Percentiles rank a stretch among this genome's conserved stretches.
Conservation (phyloP, 768 basidiomycete genomes). For the Candolleomyces eurysporus region DNA sequence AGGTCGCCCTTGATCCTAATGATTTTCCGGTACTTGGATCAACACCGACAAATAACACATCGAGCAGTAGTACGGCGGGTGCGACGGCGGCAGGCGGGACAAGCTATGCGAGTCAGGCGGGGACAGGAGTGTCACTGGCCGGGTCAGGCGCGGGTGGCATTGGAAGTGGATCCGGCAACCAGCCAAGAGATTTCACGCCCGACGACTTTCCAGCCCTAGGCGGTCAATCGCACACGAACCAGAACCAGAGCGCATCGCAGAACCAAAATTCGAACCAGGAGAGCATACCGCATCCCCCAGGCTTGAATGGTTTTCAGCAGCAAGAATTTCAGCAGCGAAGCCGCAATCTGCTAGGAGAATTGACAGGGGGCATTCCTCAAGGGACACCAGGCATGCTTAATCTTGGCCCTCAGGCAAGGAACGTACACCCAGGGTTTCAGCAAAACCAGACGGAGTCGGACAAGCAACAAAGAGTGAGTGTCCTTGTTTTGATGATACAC, state of each 20-base stretch:
- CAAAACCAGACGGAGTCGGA: slow-evolving; percentile 63
- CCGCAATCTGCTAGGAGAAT: slow-evolving; percentile 52
- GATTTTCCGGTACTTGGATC: slow-evolving; percentile 88
- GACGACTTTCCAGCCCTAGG: slow-evolving; percentile 90
- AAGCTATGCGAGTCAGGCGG: slow-evolving; percentile 83
- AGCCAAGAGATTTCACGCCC: slow-evolving; percentile 72
- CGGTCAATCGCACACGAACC: slow-evolving; percentile 48
- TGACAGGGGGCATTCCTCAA: slow-evolving; percentile 38
- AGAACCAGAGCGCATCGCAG: slow-evolving; percentile 31
- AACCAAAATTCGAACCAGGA: slow-evolving; percentile 35
- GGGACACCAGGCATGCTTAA: slow-evolving; percentile 71
- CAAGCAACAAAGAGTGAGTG: slow-evolving; percentile 63
- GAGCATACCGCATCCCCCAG: slow-evolving; percentile 63
- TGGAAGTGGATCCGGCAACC: slow-evolving; percentile 34
- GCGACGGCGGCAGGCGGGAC: slow-evolving; percentile 42
- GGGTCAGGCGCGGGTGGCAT: slow-evolving; percentile 32
- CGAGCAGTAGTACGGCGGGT: slow-evolving; percentile 36
- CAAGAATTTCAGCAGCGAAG: slow-evolving; percentile 53
- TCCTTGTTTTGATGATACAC: slow-evolving; percentile 10
- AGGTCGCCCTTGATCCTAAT: slow-evolving; percentile 80
- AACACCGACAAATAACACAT: slow-evolving; percentile 44
- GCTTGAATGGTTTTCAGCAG: slow-evolving; percentile 62
- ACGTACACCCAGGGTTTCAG: slow-evolving; percentile 53
- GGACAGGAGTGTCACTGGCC: slow-evolving; percentile 55
- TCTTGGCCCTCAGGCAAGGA: slow-evolving; percentile 42